Evolutionary conservation across 192 early-diverging fungal genomes (phyloP).

Genomic region (Backusella westeae): DNA sequence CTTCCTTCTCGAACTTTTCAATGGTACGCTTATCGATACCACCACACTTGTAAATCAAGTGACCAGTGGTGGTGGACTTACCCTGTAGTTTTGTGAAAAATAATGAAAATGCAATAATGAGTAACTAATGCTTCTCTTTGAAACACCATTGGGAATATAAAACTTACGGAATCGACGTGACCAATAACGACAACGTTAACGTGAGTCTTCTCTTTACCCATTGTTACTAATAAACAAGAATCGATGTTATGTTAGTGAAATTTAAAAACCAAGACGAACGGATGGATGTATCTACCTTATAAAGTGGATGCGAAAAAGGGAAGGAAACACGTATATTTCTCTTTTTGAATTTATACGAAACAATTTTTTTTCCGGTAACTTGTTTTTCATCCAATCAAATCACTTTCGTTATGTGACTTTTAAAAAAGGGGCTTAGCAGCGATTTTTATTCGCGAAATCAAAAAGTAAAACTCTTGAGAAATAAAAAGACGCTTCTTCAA

Average conservation of each 20-base stretch:
- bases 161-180: slow-evolving; percentile 91
- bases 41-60: slow-evolving; percentile 99
- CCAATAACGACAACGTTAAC: slow-evolving; percentile 96
- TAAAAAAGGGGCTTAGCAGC: background rate
- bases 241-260: background rate
- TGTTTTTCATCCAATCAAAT: background rate
- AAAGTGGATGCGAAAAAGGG: background rate
- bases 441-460: background rate
- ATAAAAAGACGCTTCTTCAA: background rate
- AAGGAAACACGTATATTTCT: background rate
- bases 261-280: background rate
- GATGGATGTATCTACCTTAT: background rate
- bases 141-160: background rate
- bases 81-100: slow-evolving; percentile 44
- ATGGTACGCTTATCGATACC: slow-evolving; percentile 99
- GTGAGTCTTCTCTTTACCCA: slow-evolving; percentile 85
- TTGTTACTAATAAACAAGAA: background rate
- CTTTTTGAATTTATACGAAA: slow-evolving; percentile 1
- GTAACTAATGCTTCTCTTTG: background rate
- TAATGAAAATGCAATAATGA: background rate
- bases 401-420: background rate
- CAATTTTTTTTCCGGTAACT: background rate
- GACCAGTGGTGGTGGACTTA: slow-evolving; percentile 99
- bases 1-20: slow-evolving; percentile 99
- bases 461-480: background rate